phyloP scores from a whole-genome alignment of 495 filamentous ascomycete species.

The Hypoxylon fragiforme region DNA sequence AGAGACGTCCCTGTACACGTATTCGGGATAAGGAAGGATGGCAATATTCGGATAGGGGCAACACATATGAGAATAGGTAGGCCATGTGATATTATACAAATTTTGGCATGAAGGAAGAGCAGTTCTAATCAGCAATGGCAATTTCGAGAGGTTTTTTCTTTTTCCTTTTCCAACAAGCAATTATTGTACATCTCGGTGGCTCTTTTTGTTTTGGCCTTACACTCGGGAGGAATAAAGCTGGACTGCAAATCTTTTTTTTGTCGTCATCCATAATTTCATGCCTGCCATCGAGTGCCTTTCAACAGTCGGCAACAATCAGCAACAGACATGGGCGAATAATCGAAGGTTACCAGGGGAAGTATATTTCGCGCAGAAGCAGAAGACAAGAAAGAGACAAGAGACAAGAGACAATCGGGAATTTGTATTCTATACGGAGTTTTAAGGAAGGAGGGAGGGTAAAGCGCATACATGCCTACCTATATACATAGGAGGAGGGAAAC shows the following conservation, averaged over 20 bases:
- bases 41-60: slow-evolving; percentile 6
- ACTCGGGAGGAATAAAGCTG: slow-evolving; percentile 6
- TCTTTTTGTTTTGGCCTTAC: slow-evolving; percentile 12
- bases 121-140: not conserved
- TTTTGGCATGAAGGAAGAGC: not conserved
- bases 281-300: too few species aligned
- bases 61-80: slow-evolving; percentile 2
- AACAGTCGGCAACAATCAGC: too few species aligned
- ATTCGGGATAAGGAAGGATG: slow-evolving; percentile 24
- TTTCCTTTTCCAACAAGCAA: slow-evolving; percentile 20
- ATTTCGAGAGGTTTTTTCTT: slow-evolving; percentile 8
- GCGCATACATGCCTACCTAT: too few species aligned
- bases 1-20: slow-evolving; percentile 41
- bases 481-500: too few species aligned
- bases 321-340: too few species aligned
- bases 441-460: not conserved
- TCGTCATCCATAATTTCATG: not conserved
- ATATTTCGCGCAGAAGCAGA: slow-evolving; percentile 1
- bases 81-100: slow-evolving; percentile 20
- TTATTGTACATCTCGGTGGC: slow-evolving; percentile 22
- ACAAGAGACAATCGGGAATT: slow-evolving; percentile 18
- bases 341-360: too few species aligned
- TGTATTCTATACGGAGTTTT: slow-evolving; percentile 28
- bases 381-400: slow-evolving; percentile 2
- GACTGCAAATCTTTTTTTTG: not conserved